phyloP scores from a whole-genome alignment of 257 asterid species.

The Solanum chiquidenum region DNA sequence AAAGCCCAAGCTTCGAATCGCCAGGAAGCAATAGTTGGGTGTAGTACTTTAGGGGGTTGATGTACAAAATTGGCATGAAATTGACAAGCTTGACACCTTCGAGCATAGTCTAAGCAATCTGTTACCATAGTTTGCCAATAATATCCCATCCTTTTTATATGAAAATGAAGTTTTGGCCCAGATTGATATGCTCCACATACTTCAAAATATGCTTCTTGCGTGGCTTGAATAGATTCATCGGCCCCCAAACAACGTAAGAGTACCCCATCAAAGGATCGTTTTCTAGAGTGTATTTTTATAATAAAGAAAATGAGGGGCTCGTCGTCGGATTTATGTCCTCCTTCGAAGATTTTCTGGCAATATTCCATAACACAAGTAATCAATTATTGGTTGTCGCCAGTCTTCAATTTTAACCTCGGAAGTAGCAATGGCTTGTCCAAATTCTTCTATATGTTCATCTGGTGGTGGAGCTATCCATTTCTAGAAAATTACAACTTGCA shows the following conservation, averaged over 20 bases:
- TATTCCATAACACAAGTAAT: not conserved
- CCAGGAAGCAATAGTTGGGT: not conserved
- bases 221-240: not conserved
- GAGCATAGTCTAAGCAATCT: not conserved
- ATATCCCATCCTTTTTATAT: not conserved
- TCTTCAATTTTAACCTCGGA: not conserved
- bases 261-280: not conserved
- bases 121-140: not conserved
- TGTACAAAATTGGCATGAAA: no score
- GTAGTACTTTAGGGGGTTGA: not conserved
- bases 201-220: not conserved
- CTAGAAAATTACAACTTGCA: no score
- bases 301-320: not conserved
- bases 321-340: rapidly evolving
- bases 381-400: not conserved
- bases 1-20: not conserved
- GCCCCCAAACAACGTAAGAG: not conserved
- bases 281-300: no score
- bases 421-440: no score
- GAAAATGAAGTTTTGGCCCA: not conserved
- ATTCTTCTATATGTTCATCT: no score
- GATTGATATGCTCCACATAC: not conserved
- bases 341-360: no score
- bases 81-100: not conserved
- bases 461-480: no score